A percentile compares a stretch with the other conserved stretches of the same genome.
Conservation (phyloP, 2,329 filamentous ascomycete genomes). For the Cadophora malorum region DNA sequence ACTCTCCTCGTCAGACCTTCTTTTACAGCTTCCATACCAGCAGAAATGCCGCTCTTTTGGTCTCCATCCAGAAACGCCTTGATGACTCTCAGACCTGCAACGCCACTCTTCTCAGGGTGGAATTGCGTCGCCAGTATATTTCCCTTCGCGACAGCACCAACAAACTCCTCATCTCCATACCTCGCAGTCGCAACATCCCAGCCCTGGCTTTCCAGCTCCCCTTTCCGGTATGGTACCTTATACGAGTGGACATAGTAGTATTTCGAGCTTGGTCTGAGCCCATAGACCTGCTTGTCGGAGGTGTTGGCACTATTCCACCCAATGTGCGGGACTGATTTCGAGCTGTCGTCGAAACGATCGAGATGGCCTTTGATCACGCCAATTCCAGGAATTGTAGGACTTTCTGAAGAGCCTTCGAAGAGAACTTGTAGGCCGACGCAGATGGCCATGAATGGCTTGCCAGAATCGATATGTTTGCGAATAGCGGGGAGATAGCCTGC, state of each 20-base stretch:
- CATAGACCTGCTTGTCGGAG: constrained; percentile 70
- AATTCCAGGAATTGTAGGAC: constrained; percentile 73
- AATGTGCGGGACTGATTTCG: constrained; percentile 97
- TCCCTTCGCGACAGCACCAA: constrained; percentile 84
- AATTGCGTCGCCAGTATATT: constrained; percentile 95
- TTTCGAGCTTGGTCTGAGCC: constrained; percentile 80
- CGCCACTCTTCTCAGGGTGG: constrained; percentile 96
- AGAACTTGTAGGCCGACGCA: constrained; percentile 94
- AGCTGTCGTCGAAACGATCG: constrained; percentile 74
- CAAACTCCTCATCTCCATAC: constrained; percentile 88
- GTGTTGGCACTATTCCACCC: constrained; percentile 94
- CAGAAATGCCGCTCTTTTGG: constrained; percentile 49
- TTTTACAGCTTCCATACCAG: constrained; percentile 41
- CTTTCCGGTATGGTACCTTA: constrained; percentile 76
- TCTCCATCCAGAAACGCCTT: constrained; percentile 84
- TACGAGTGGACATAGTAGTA: constrained; percentile 99
- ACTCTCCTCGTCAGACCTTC: constrained; percentile 89
- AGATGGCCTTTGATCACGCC: constrained; percentile 75
- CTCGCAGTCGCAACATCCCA: constrained; percentile 92
- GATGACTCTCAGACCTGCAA: constrained; percentile 82
- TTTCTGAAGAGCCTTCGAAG: constrained; percentile 85
- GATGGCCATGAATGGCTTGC: constrained; percentile 98
- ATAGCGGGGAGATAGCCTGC: constrained; percentile 88
- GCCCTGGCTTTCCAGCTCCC: constrained; percentile 77
- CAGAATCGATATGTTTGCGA: constrained; percentile 78